A percentile compares a stretch with the other conserved stretches of the same genome.
Conservation (phyloP, 768 basidiomycete species). For the Leucocoprinus birnbaumii region DNA sequence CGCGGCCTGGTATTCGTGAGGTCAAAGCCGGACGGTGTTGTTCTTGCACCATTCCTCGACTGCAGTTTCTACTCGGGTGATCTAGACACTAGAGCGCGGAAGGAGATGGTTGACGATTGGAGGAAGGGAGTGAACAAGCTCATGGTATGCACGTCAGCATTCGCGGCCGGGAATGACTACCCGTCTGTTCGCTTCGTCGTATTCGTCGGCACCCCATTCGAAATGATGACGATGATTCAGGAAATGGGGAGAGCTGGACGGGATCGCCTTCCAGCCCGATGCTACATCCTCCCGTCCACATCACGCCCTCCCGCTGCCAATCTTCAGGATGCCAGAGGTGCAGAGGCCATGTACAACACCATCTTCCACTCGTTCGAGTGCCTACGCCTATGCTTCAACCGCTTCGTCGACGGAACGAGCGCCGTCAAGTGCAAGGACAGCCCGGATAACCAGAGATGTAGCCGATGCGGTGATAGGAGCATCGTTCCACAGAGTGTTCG, state of each 20-base stretch:
- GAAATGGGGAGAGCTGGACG: too few relatives aligned
- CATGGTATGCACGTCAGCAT: slow-evolving; percentile 21
- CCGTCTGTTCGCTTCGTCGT: slow-evolving; percentile 16
- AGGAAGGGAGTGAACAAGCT: not conserved
- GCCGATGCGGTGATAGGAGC: too few relatives aligned
- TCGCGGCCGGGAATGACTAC: slow-evolving; percentile 26
- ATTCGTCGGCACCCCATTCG: slow-evolving; percentile 18
- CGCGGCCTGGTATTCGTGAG: too few relatives aligned
- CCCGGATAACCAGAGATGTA: too few relatives aligned
- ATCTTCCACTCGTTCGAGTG: not conserved
- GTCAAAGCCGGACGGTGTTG: too few relatives aligned
- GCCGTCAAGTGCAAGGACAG: not conserved
- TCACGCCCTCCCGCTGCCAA: too few relatives aligned
- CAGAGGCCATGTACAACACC: not conserved
- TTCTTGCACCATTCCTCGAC: too few relatives aligned
- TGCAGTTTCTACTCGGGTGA: too few relatives aligned
- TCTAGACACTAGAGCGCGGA: not conserved
- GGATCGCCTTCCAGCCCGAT: too few relatives aligned
- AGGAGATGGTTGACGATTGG: slow-evolving; percentile 11
- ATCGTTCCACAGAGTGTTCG: too few relatives aligned
- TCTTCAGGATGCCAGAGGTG: too few relatives aligned
- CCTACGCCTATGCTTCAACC: slow-evolving; percentile 10
- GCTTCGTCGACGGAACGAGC: slow-evolving; percentile 1
- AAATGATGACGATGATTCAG: slow-evolving; percentile 18
- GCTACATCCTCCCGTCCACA: too few relatives aligned